Evolutionary conservation across 2,329 filamentous ascomycete genomes (phyloP), one percentile per base, ranked within the genome.

Genomic region (Diaporthe sp.): DNA sequence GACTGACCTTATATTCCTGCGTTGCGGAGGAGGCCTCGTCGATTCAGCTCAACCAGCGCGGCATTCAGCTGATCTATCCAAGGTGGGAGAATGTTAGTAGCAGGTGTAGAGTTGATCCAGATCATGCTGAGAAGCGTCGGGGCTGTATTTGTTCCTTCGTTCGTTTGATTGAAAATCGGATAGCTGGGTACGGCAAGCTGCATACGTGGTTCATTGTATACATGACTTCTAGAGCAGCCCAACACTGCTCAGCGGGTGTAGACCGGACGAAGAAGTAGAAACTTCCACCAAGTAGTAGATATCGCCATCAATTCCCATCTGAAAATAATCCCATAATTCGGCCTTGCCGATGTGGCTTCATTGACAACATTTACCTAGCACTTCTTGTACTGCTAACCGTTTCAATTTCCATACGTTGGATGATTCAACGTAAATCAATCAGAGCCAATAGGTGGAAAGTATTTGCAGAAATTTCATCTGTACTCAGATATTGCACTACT

Each of bases 171-270:
- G 3, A 55, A 55, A 42, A 53, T 19, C 31, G 39, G 17, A 19
- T 19, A 34, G 7, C 15, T 19, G 9, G 15, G 34, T 31, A 5
- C 65, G 65, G 65, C 49, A 70, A 70, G 65, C 65, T 70, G 65
- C 65, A 70, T 65, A 44, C 4, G n/a, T 22, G 28, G 17, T 22
- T 70, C 12, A 28, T 9, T n/a, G 25, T 28, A 5, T 7, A 4
- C 9, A 25, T 31, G n/a, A 17, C n/a, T 39, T 37, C n/a, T 12
- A 42, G 65, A 13, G 7, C 4, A 28, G 1, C 46, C 39, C 12
- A 55, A 22, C 34, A 19, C 13, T 25, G 4, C 46, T 37, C 3
- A 10, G 5, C 13, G 2, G 49, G 0, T 12, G 3, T 28, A 42
- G 34, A 42, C 12, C 49, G 15, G 49, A 55, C 5, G 49, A 55